Percentiles rank a stretch among this genome's conserved stretches.
Conservation (phyloP, 345 rosid species). For the Gossypium rotundifolium region DNA sequence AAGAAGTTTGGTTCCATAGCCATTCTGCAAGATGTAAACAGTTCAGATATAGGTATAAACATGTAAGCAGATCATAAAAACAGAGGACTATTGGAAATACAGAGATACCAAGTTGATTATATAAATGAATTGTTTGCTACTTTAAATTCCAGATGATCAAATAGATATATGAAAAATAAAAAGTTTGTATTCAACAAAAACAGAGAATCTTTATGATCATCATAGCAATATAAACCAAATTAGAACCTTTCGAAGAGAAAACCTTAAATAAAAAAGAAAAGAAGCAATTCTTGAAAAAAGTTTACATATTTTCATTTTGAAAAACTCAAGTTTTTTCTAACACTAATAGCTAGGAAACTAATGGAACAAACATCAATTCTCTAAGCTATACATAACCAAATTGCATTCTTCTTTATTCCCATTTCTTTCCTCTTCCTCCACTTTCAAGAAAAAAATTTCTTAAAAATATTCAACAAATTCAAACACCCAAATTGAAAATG, state of each 20-base stretch:
- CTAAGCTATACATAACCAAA: not conserved
- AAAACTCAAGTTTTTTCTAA: not conserved
- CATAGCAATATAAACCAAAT: too few relatives aligned
- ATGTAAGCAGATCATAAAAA: not conserved
- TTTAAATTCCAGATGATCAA: not conserved
- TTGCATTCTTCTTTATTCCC: not conserved
- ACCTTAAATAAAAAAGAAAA: not conserved
- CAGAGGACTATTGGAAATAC: not conserved
- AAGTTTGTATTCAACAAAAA: not conserved
- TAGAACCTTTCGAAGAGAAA: not conserved
- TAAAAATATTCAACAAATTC: not conserved
- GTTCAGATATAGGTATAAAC: not conserved
- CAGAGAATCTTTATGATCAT: too few relatives aligned
- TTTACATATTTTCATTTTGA: not conserved
- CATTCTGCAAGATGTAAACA: slow-evolving; percentile 23
- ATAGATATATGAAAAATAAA: not conserved
- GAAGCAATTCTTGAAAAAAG: too few relatives aligned
- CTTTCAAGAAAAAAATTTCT: not conserved
- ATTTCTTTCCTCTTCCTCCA: not conserved
- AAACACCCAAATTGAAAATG: not conserved
- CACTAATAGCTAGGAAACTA: not conserved
- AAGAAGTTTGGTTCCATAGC: slow-evolving; percentile 37
- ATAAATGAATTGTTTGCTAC: not conserved
- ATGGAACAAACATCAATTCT: not conserved
- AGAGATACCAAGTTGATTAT: not conserved